A percentile compares a stretch with the other conserved stretches of the same genome.
Conservation (phyloP, 1,139 yeast genomes). For the Hansenula sp. region DNA sequence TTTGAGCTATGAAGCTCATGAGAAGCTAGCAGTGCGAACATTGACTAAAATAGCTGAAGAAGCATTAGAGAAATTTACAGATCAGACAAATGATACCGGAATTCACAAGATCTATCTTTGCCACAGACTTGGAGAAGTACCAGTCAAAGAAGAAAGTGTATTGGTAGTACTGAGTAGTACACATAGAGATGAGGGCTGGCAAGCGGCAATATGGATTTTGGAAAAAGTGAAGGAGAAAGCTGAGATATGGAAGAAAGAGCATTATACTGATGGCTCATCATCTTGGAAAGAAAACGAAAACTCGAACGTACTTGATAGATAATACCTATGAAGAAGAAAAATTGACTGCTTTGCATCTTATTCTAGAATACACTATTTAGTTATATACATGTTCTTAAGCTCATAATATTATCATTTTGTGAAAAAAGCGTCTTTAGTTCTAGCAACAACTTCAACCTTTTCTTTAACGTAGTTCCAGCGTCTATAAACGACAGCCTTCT, state of each 20-base stretch:
- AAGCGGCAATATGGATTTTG: conserved; percentile 37
- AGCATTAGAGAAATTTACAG: conserved; percentile 25
- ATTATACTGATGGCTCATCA: conserved; percentile 32
- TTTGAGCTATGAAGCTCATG: conserved; percentile 39
- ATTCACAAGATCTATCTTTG: conserved; percentile 33
- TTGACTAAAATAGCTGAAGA: conserved; percentile 29
- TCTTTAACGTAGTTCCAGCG: conserved; percentile 47
- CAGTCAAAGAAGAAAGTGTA: conserved; percentile 40
- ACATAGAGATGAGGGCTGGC: conserved; percentile 45
- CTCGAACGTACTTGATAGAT: conserved; percentile 13
- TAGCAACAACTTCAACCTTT: conserved; percentile 36
- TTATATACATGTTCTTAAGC: not conserved
- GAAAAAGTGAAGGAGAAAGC: conserved; percentile 37
- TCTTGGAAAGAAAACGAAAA: conserved; percentile 36
- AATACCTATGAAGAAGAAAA: not conserved
- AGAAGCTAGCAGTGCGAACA: conserved; percentile 33
- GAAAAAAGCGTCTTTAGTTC: conserved; percentile 29
- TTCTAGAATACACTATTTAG: not conserved
- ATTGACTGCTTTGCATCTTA: too few relatives aligned
- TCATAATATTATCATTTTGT: conserved; percentile 6
- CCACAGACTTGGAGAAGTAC: conserved; percentile 44
- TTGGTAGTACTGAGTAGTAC: conserved; percentile 38
- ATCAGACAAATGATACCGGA: conserved; percentile 8
- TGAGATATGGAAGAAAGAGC: conserved; percentile 47
- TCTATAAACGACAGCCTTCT: conserved; percentile 29